phyloP scores from a whole-genome alignment of 495 filamentous ascomycete species.

The Neurospora sp. region DNA sequence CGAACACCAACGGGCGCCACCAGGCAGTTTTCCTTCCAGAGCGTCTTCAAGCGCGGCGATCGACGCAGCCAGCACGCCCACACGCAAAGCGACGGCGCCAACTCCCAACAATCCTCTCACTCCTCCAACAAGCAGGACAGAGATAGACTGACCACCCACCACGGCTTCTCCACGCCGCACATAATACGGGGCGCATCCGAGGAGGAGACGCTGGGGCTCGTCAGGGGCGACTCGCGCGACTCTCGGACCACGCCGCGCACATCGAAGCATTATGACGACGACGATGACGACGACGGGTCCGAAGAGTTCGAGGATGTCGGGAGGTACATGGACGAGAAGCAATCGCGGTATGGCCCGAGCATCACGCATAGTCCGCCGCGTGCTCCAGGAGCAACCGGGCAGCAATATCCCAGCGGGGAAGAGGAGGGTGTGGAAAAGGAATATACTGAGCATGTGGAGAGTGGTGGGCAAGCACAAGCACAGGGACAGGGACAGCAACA shows the following conservation, averaged over 20 bases:
- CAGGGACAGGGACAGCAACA: neutral
- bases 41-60: constrained; percentile 48
- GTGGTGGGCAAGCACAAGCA: neutral
- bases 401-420: neutral
- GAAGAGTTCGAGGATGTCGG: constrained; percentile 14
- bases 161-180: constrained; percentile 36
- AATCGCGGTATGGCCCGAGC: constrained; percentile 28
- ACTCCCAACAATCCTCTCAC: constrained; percentile 17
- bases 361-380: constrained; percentile 25
- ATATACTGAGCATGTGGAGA: neutral
- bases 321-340: constrained; percentile 26
- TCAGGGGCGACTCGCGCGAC: constrained; percentile 60
- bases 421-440: neutral
- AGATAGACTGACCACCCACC: constrained; percentile 29
- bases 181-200: constrained; percentile 55
- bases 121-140: constrained; percentile 25
- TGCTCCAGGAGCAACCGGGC: neutral
- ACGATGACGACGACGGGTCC: constrained; percentile 24
- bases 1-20: constrained; percentile 16
- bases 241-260: constrained; percentile 29
- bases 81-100: constrained; percentile 27
- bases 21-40: constrained; percentile 89
- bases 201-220: constrained; percentile 80
- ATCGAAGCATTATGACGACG: constrained; percentile 27
- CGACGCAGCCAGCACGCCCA: constrained; percentile 22